Conservation (phyloP, 306 rosid species). For the Sicyos edulis region DNA sequence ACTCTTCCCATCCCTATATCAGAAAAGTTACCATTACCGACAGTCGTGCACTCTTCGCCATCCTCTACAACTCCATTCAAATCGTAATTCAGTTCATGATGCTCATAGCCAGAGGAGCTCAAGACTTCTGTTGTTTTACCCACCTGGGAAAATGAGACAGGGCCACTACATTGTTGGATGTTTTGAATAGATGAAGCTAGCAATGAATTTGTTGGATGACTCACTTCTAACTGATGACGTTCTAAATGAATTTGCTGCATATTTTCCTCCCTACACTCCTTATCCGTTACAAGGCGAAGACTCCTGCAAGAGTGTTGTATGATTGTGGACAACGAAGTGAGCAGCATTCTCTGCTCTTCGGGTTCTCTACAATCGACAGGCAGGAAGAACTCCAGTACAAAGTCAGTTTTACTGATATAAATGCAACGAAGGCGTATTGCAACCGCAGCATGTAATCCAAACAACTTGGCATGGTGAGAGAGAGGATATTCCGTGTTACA, state of each 20-base stretch:
- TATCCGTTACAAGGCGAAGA: slow-evolving; percentile 64
- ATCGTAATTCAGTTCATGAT: slow-evolving; percentile 27
- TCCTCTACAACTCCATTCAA: slow-evolving; percentile 33
- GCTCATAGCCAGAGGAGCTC: slow-evolving; percentile 36
- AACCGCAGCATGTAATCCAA: slow-evolving; percentile 68
- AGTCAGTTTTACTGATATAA: slow-evolving; percentile 47
- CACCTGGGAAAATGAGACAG: slow-evolving; percentile 29
- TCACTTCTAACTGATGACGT: neutral
- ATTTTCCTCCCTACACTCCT: slow-evolving; percentile 63
- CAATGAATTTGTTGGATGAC: slow-evolving; percentile 7
- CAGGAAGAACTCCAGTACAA: slow-evolving; percentile 91
- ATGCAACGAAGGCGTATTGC: slow-evolving; percentile 87
- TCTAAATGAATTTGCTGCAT: slow-evolving; percentile 32
- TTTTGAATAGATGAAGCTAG: slow-evolving; percentile 24
- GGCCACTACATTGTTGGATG: slow-evolving; percentile 27
- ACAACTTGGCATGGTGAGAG: slow-evolving; percentile 80
- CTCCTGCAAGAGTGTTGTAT: slow-evolving; percentile 55
- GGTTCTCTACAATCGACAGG: slow-evolving; percentile 63
- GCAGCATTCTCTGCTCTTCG: slow-evolving; percentile 71
- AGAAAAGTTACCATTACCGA: slow-evolving; percentile 45
- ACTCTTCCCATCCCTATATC: slow-evolving; percentile 38
- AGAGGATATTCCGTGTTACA: slow-evolving; percentile 77
- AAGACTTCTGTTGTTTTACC: slow-evolving; percentile 30
- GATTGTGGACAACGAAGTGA: slow-evolving; percentile 62
- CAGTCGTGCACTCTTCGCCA: slow-evolving; percentile 39